Evolutionary conservation across 148 eudicot genomes (phyloP).

Genomic region (Tetragonia tetragonoides): DNA sequence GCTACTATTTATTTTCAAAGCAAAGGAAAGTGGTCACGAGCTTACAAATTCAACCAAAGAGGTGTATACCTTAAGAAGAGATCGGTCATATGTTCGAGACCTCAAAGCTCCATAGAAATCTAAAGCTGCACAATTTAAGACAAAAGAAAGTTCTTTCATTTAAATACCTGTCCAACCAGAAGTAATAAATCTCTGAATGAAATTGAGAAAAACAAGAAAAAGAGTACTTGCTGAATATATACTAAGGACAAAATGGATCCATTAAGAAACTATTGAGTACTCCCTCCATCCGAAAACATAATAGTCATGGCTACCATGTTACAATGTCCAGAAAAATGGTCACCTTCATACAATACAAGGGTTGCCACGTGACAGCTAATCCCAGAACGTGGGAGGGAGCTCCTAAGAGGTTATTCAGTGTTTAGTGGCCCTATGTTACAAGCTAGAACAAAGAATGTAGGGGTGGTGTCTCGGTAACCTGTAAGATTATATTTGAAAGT

Average conservation of each 20-base stretch:
- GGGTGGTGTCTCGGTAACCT: no score
- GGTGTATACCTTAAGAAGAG: conserved; percentile 66
- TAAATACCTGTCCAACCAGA: conserved; percentile 4
- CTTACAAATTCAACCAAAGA: conserved; percentile 12
- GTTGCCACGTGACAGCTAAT: no score
- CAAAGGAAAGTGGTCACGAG: background rate
- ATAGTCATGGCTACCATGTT: no score
- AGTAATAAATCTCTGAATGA: background rate
- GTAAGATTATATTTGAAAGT: no score
- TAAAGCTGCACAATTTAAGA: conserved; percentile 56
- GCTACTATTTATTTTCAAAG: background rate
- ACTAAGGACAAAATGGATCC: background rate
- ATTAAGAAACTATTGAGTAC: background rate
- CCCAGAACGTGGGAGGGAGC: no score
- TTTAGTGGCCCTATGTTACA: no score
- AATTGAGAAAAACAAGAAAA: conserved; percentile 2
- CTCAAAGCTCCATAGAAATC: conserved; percentile 98
- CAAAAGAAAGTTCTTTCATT: background rate
- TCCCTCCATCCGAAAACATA: no score
- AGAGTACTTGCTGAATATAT: background rate
- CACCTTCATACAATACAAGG: no score
- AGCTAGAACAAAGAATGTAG: no score
- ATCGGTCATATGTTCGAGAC: conserved; percentile 86
- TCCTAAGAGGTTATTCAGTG: no score
- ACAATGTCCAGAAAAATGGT: no score